These are phyloP conservation scores for Beverwykella pulmonaria DNA, from an alignment of 495 filamentous ascomycete species.

Conservation along the genomic window DNA sequence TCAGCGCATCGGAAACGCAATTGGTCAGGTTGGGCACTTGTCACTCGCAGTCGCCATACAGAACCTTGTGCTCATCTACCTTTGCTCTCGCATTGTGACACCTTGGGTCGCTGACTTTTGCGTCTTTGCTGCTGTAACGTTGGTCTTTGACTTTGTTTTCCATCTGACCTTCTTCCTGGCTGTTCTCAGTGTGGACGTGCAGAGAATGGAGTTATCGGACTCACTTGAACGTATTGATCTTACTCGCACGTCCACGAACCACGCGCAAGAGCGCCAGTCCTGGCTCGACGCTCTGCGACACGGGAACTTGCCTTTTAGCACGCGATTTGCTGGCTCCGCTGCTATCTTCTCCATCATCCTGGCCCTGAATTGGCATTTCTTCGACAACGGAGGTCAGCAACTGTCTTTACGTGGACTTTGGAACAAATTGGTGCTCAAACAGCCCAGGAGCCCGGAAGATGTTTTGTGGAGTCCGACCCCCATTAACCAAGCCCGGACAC, in stretches of 20 bases:
- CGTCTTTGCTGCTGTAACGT: conserved; percentile 67
- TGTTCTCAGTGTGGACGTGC: conserved; percentile 73
- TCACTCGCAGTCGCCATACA: conserved; percentile 62
- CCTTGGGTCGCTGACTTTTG: conserved; percentile 69
- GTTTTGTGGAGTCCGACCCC: conserved; percentile 39
- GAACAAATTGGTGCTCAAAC: neutral
- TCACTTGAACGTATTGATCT: conserved; percentile 50
- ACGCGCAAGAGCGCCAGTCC: conserved; percentile 46
- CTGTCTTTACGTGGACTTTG: conserved; percentile 47
- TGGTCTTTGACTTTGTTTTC: conserved; percentile 70
- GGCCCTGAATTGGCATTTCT: conserved; percentile 67
- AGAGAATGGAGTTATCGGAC: conserved; percentile 65
- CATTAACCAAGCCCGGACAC: conserved; percentile 68
- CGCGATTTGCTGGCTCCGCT: conserved; percentile 62
- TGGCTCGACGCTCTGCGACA: conserved; percentile 56
- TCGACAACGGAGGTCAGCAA: conserved; percentile 56
- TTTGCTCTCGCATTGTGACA: conserved; percentile 60
- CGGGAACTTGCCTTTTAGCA: conserved; percentile 58
- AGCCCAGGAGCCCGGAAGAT: neutral
- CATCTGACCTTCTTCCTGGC: conserved; percentile 72
- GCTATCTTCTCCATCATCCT: conserved; percentile 64
- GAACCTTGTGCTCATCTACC: conserved; percentile 60
- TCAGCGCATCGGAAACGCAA: conserved; percentile 63
- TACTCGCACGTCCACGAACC: conserved; percentile 17
- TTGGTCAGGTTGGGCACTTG: conserved; percentile 69